Evolutionary conservation across 2,329 filamentous ascomycete genomes (phyloP).

Genomic region (Phaeosphaeriaceae sp.): DNA sequence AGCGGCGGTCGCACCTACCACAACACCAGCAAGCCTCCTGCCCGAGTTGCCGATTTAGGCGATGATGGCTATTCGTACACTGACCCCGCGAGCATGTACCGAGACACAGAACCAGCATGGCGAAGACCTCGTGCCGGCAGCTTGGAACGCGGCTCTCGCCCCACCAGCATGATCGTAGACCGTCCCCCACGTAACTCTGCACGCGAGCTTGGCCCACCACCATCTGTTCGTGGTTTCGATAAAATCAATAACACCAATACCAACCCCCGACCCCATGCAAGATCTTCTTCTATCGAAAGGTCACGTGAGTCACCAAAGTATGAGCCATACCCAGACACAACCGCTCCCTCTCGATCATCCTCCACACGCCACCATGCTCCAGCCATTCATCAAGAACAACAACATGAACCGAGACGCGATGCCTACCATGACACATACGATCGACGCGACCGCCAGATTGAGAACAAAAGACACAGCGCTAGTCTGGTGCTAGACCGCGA

Average conservation of each 20-base stretch:
- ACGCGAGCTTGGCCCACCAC: slow-evolving; percentile 62
- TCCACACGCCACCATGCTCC: slow-evolving; percentile 52
- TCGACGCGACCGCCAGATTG: slow-evolving; percentile 50
- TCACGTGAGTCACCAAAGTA: slow-evolving; percentile 42
- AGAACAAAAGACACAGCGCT: slow-evolving; percentile 44
- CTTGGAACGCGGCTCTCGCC: slow-evolving; percentile 53
- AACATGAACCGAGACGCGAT: slow-evolving; percentile 49
- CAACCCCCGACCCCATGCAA: slow-evolving; percentile 27
- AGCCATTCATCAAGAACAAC: slow-evolving; percentile 55
- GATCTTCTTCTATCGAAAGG: slow-evolving; percentile 43
- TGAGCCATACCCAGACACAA: slow-evolving; percentile 48
- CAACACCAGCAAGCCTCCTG: slow-evolving; percentile 28
- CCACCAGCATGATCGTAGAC: slow-evolving; percentile 53
- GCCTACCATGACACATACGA: slow-evolving; percentile 53
- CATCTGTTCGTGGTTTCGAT: slow-evolving; percentile 73
- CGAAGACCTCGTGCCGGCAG: slow-evolving; percentile 53
- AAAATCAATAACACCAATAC: slow-evolving; percentile 60
- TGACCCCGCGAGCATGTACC: slow-evolving; percentile 58
- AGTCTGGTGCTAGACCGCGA: slow-evolving; percentile 51
- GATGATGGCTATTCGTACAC: slow-evolving; percentile 58
- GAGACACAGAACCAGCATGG: slow-evolving; percentile 58
- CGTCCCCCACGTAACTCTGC: slow-evolving; percentile 44
- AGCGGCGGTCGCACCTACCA: slow-evolving; percentile 43
- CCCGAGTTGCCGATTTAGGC: slow-evolving; percentile 42
- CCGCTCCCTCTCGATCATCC: slow-evolving; percentile 33